These are phyloP conservation scores for Protomyces arabidopsidicola DNA, from an alignment of 1,139 yeast species.

Conservation along the genomic window DNA sequence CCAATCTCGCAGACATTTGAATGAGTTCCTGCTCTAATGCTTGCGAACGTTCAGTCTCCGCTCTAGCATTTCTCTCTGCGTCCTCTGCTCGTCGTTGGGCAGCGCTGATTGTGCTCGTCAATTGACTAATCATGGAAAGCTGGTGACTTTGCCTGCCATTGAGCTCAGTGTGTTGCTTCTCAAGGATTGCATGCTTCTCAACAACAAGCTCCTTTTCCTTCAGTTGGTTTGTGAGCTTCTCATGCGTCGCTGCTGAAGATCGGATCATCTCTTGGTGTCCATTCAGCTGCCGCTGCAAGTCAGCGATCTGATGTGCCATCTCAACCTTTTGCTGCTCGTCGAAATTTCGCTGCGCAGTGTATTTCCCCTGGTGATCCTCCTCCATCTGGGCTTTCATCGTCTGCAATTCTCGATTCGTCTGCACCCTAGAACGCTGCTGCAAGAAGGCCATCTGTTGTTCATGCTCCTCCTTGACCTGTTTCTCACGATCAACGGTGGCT, in stretches of 20 bases:
- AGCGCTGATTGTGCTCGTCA: neutral
- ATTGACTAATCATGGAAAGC: neutral
- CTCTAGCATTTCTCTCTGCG: neutral
- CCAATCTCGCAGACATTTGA: neutral
- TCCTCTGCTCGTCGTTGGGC: slow-evolving; percentile 11
- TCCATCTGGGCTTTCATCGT: neutral
- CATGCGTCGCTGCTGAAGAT: neutral
- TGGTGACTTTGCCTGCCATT: slow-evolving; percentile 1
- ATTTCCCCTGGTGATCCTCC: neutral
- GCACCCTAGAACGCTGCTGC: neutral
- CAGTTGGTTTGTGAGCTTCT: neutral
- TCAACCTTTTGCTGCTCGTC: neutral
- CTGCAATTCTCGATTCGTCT: neutral
- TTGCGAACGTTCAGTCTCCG: slow-evolving; percentile 5
- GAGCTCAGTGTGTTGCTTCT: slow-evolving; percentile 6
- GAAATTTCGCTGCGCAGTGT: neutral
- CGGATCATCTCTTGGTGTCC: too few relatives aligned
- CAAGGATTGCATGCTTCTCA: neutral
- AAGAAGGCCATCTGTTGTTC: neutral
- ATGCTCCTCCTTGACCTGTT: neutral
- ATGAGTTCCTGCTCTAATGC: slow-evolving; percentile 3
- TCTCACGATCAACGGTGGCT: neutral
- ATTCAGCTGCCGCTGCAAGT: neutral
- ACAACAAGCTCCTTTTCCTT: neutral
- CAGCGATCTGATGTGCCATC: neutral